Conservation (phyloP, 768 basidiomycete species). For the Lactarius pseudohatsudake region DNA sequence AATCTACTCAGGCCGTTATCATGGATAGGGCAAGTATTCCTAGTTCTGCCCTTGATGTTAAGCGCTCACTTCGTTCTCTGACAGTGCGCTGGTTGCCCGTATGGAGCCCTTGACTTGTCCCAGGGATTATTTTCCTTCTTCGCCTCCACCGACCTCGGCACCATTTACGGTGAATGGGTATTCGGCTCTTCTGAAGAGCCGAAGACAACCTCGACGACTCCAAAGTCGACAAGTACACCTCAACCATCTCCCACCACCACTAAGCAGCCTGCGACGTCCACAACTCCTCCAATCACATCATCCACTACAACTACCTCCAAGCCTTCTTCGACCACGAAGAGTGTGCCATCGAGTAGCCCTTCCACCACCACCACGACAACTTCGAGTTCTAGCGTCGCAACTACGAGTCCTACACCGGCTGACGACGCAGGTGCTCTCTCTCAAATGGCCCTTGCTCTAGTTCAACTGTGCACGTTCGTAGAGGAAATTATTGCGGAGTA, state of each 20-base stretch:
- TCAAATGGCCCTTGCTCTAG: not conserved
- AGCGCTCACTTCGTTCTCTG: not conserved
- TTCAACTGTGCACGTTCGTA: not conserved
- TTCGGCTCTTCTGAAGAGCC: constrained; percentile 31
- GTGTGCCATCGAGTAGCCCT: not conserved
- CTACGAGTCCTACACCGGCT: not conserved
- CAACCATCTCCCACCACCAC: not conserved
- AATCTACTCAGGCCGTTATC: constrained; percentile 36
- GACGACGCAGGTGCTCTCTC: not conserved
- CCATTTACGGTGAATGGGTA: constrained; percentile 52
- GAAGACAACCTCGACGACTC: not conserved
- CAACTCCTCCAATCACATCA: not conserved
- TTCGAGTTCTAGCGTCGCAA: not conserved
- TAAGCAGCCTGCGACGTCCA: not conserved
- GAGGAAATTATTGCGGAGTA: not conserved
- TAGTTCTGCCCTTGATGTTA: not conserved
- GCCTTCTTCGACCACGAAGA: not conserved
- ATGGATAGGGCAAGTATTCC: constrained; percentile 32
- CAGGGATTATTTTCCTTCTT: constrained; percentile 58
- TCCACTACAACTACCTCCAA: not conserved
- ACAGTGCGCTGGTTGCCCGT: constrained; percentile 63
- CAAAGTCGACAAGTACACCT: constrained; percentile 1
- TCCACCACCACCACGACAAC: not conserved
- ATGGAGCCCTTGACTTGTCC: constrained; percentile 59
- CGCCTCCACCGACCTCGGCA: constrained; percentile 42